Conservation (phyloP, 148 eudicot genomes). For the Beta vulgaris region DNA sequence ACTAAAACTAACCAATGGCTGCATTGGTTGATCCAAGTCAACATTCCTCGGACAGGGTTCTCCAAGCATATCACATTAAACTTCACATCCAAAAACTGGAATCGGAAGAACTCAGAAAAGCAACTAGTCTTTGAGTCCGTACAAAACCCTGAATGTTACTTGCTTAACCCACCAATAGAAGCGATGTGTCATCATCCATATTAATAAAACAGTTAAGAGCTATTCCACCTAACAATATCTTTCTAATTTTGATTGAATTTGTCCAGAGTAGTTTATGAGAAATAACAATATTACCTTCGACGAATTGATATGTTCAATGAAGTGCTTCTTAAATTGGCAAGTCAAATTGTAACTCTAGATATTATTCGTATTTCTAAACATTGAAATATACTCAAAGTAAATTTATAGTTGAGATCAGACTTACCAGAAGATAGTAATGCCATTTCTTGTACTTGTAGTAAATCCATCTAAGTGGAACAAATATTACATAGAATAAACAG, state of each 20-base stretch:
- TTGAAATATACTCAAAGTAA: no score
- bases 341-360: no score
- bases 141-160: background rate
- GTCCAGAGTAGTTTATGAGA: no score
- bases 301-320: no score
- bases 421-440: conserved; percentile 96
- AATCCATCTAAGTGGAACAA: conserved; percentile 92
- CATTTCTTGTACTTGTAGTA: conserved; percentile 94
- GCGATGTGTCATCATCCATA: no score
- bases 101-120: background rate
- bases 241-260: no score
- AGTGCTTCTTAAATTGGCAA: no score
- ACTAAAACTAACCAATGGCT: background rate
- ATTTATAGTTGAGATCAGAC: conserved; percentile 20
- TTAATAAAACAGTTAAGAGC: conserved; percentile 7
- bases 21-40: background rate
- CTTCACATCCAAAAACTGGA: background rate
- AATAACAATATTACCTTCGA: no score
- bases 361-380: no score
- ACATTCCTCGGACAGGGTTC: background rate
- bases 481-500: conserved; percentile 74
- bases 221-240: no score
- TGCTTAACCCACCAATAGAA: background rate
- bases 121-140: background rate
- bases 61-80: background rate